Evolutionary conservation across 768 basidiomycete species (phyloP).

Genomic region (Butyriboletus loyo): DNA sequence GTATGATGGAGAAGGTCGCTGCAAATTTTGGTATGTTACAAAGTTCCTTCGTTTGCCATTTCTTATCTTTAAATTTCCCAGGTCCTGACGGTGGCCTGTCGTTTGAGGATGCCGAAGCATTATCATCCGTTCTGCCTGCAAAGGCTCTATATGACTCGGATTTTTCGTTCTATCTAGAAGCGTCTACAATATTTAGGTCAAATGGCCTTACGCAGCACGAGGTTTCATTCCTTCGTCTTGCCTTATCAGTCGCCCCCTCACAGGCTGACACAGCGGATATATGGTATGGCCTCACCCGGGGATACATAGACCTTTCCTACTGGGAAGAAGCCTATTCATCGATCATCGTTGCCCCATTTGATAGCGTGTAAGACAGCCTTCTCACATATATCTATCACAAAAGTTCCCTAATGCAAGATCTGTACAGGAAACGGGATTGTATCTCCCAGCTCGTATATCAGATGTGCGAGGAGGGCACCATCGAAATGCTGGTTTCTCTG

Average conservation of each 20-base stretch:
- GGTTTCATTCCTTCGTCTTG: constrained; percentile 72
- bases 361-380: constrained; percentile 64
- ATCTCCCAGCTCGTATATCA: constrained; percentile 79
- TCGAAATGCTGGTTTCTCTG: constrained; percentile 73
- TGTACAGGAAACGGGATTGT: constrained; percentile 72
- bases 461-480: constrained; percentile 89
- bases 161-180: constrained; percentile 76
- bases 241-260: constrained; percentile 64
- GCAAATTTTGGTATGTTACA: constrained; percentile 65
- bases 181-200: constrained; percentile 69
- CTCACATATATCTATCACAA: constrained; percentile 4
- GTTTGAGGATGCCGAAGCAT: constrained; percentile 60
- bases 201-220: constrained; percentile 55
- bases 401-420: constrained; percentile 7
- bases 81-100: constrained; percentile 50
- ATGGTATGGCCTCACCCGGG: constrained; percentile 78
- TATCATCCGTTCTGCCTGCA: constrained; percentile 60
- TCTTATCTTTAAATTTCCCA: constrained; percentile 23
- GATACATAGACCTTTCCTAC: constrained; percentile 64
- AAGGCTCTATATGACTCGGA: constrained; percentile 55
- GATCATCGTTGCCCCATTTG: constrained; percentile 69
- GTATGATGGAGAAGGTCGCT: constrained; percentile 68
- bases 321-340: constrained; percentile 89
- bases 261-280: constrained; percentile 60
- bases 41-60: background rate